phyloP scores from a whole-genome alignment of 1,284 basidiomycete species.

The Sporisorium iseilematis-ciliati region DNA sequence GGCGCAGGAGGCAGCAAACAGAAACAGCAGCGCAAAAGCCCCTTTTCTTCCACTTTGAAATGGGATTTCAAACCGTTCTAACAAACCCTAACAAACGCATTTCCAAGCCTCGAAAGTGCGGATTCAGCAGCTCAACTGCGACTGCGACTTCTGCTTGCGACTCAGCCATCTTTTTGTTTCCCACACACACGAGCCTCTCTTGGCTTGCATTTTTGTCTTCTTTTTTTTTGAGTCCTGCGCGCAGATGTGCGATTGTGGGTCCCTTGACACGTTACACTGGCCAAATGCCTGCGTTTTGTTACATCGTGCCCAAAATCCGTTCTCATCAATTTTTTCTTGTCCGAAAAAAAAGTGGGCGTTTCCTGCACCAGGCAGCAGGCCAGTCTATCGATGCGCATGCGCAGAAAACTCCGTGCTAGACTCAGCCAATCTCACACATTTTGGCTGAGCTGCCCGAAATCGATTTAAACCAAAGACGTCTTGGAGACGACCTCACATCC shows the following conservation, averaged over 20 bases:
- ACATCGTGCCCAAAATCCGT: slow-evolving; percentile 20
- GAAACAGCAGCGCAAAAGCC: background rate
- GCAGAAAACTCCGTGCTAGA: slow-evolving; percentile 43
- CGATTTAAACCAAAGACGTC: slow-evolving; percentile 20
- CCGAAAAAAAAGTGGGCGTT: background rate
- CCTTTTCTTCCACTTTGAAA: background rate
- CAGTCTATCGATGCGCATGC: slow-evolving; percentile 8
- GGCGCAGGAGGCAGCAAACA: background rate
- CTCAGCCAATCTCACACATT: slow-evolving; percentile 30
- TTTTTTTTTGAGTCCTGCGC: background rate
- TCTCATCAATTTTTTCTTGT: background rate
- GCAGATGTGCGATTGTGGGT: slow-evolving; percentile 12
- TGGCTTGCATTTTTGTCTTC: background rate
- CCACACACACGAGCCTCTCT: slow-evolving; percentile 4
- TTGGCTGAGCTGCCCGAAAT: background rate
- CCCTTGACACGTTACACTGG: slow-evolving; percentile 30
- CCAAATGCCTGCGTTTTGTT: slow-evolving; percentile 22
- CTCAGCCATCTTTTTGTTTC: slow-evolving; percentile 1
- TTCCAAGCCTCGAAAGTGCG: background rate
- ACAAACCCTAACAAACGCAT: slow-evolving; percentile 1
- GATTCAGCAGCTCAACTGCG: no score
- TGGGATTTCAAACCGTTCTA: slow-evolving; percentile 9
- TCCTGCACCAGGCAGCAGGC: slow-evolving; percentile 9
- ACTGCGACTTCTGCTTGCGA: background rate
- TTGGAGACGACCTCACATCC: slow-evolving; percentile 28